Percentiles rank a stretch among this genome's conserved stretches.
Conservation (phyloP, 768 basidiomycete species). For the Boletales sp. region DNA sequence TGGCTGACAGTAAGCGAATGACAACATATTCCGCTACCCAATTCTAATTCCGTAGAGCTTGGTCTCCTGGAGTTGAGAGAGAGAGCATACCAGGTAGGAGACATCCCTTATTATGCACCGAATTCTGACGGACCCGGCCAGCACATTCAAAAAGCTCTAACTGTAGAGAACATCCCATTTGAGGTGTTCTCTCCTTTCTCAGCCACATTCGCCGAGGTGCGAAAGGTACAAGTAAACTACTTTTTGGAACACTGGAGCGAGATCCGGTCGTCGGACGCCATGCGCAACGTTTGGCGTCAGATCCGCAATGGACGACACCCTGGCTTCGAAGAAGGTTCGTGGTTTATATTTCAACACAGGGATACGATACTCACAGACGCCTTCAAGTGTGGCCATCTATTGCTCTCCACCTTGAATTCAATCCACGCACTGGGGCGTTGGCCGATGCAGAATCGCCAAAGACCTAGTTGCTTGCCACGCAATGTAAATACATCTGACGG, state of each 20-base stretch:
- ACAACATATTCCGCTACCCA: background rate
- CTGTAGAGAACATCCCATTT: slow-evolving; percentile 76
- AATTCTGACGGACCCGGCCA: slow-evolving; percentile 25
- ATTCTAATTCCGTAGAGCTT: slow-evolving; percentile 45
- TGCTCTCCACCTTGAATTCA: slow-evolving; percentile 59
- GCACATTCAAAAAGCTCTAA: slow-evolving; percentile 76
- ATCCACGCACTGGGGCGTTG: slow-evolving; percentile 33
- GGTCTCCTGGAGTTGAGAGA: slow-evolving; percentile 70
- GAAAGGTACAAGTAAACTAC: slow-evolving; percentile 77
- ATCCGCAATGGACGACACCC: slow-evolving; percentile 81
- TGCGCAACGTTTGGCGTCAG: slow-evolving; percentile 82
- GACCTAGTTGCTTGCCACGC: slow-evolving; percentile 3
- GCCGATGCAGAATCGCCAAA: slow-evolving; percentile 20
- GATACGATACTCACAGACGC: slow-evolving; percentile 5
- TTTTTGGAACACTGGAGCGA: slow-evolving; percentile 82
- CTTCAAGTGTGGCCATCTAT: slow-evolving; percentile 64
- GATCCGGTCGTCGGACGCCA: slow-evolving; percentile 77
- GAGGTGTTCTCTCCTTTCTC: slow-evolving; percentile 87
- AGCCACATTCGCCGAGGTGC: slow-evolving; percentile 74
- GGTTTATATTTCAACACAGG: background rate
- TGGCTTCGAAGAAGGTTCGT: slow-evolving; percentile 80
- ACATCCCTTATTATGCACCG: background rate
- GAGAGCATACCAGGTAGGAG: slow-evolving; percentile 54
- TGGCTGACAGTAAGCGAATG: slow-evolving; percentile 70
- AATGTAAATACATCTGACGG: slow-evolving; percentile 2